These are phyloP conservation scores for Globisporangium lucens DNA, from an alignment of 352 stramenopile species.

Conservation along the genomic window DNA sequence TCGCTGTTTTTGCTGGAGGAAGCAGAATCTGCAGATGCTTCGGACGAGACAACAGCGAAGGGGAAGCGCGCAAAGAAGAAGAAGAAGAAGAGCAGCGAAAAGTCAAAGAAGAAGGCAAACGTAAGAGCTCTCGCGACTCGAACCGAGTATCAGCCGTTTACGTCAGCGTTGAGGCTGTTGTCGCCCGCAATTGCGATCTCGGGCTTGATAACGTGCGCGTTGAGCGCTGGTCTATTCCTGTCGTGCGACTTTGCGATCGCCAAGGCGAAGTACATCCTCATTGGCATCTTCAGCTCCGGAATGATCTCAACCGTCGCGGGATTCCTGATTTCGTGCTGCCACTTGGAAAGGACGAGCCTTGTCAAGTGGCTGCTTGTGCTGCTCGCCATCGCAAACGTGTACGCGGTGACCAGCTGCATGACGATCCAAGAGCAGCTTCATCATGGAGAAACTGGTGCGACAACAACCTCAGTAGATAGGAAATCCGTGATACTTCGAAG, in stretches of 20 bases:
- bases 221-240: constrained; percentile 24
- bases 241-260: constrained; percentile 19
- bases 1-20: constrained; percentile 11
- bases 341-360: constrained; percentile 11
- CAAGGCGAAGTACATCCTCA: constrained; percentile 5
- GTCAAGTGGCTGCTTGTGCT: constrained; percentile 32
- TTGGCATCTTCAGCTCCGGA: constrained; percentile 6
- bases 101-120: background rate
- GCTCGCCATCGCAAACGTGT: constrained; percentile 26
- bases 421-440: constrained; percentile 5
- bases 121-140: background rate
- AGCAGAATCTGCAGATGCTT: background rate
- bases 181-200: constrained; percentile 4
- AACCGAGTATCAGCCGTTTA: background rate
- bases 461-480: background rate
- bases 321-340: constrained; percentile 22
- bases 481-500: constrained; percentile 9
- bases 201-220: constrained; percentile 16
- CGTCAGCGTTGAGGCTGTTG: background rate
- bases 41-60: background rate
- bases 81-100: background rate
- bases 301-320: background rate
- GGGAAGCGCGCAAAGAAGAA: background rate
- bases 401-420: constrained; percentile 16
- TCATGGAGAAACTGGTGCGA: background rate